Percentiles rank a stretch among this genome's conserved stretches.
Evolutionary conservation across 768 basidiomycete genomes (phyloP).

Genomic region (Tylopilus subfusipes): DNA sequence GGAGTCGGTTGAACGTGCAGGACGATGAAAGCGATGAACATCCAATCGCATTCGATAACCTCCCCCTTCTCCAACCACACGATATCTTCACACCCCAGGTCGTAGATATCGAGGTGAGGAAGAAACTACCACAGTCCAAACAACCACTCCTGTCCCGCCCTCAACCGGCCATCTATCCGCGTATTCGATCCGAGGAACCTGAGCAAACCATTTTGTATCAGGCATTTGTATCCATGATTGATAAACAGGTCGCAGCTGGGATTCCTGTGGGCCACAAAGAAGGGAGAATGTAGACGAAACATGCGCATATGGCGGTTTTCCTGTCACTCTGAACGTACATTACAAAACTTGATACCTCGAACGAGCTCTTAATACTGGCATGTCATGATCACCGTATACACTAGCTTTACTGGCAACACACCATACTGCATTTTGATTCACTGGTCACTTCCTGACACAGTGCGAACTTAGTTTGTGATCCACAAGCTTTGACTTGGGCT

Average conservation of each 20-base stretch:
- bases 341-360: slow-evolving; percentile 2
- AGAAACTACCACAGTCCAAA: background rate
- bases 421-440: background rate
- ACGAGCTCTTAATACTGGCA: background rate
- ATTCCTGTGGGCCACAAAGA: slow-evolving; percentile 4
- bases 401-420: background rate
- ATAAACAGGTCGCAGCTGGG: slow-evolving; percentile 18
- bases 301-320: background rate
- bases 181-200: slow-evolving; percentile 4
- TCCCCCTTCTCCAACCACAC: slow-evolving; percentile 1
- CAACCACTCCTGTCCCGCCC: slow-evolving; percentile 22
- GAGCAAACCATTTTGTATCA: slow-evolving; percentile 22
- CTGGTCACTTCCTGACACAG: background rate
- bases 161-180: slow-evolving; percentile 19
- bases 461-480: too few relatives aligned
- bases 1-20: slow-evolving; percentile 29
- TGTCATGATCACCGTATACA: background rate
- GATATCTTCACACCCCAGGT: background rate
- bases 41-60: slow-evolving; percentile 22
- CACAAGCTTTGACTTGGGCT: background rate
- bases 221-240: slow-evolving; percentile 24
- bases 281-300: background rate
- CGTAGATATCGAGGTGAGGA: slow-evolving; percentile 16
- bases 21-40: slow-evolving; percentile 17
- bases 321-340: background rate